Evolutionary conservation across 106 monocot species (phyloP), one percentile per base, ranked within the genome.

Genomic region (Platanthera guangdongensis): DNA sequence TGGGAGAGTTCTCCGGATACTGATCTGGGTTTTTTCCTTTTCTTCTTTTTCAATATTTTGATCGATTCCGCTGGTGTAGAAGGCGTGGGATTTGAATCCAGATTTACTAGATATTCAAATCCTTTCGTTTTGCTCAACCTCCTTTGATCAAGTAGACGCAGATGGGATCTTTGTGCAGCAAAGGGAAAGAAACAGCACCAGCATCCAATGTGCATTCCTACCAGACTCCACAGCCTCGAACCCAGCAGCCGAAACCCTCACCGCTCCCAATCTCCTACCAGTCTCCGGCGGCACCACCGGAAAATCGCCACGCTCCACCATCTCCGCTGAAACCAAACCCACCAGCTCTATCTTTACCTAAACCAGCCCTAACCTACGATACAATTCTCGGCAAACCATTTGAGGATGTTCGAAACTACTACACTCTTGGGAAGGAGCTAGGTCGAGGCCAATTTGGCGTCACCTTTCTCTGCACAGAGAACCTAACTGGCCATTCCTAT

Each of bases 401-500:
- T 32, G 73, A 74, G 6, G 88, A 88, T 57, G 80, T 88, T 14
- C 32, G 80, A 48, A 22, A 18, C 14, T 71, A 71, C 32, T 88
- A 85, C 77, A 80, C 79, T 47, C 21, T 88, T 28, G 88, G 88
- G 0, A 83, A 85, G 55, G 88, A 88, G 71, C 88, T 88, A 4
- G 88, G 88, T 50, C 80, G 85, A 0, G 88, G 88, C 11, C 88
- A 88, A 60, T 88, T 85, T 50, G 88, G 88, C 16, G 85, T 88
- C 16, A 88, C 85, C 48, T 88, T 83, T 52, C 83, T 85, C 11
- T 88, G 88, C 75, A 83, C 83, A 0, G 88, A 88, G 77, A 85
- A 47, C 25, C 16, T 83, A 30, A 83, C 85, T 1, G 85, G 85
- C 49, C 51, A 48, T 9, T 75, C 62, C 13, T 88, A 83, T 69